Evolutionary conservation across 2,329 filamentous ascomycete species (phyloP).

Genomic region (Endothia cerciana): DNA sequence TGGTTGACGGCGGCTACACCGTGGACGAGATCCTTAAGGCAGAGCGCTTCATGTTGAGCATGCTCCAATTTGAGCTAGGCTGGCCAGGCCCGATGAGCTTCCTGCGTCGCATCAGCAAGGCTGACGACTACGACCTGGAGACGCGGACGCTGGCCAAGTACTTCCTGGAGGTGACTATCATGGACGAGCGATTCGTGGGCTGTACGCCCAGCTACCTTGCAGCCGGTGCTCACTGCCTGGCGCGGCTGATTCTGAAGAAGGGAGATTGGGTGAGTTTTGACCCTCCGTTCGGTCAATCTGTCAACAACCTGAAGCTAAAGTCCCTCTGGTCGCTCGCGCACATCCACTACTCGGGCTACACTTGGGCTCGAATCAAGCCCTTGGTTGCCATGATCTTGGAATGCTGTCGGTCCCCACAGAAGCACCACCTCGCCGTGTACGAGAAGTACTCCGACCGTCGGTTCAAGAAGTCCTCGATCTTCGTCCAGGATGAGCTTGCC

Average conservation of each 20-base stretch:
- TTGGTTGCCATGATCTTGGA: conserved; percentile 80
- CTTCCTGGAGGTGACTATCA: conserved; percentile 93
- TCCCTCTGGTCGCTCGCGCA: conserved; percentile 72
- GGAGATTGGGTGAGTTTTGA: conserved; percentile 80
- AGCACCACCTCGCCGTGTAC: conserved; percentile 84
- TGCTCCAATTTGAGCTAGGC: conserved; percentile 93
- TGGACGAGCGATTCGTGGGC: conserved; percentile 96
- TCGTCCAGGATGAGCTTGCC: conserved; percentile 75
- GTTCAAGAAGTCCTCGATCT: conserved; percentile 82
- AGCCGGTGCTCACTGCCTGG: conserved; percentile 89
- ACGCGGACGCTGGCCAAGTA: conserved; percentile 96
- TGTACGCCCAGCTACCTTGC: conserved; percentile 88
- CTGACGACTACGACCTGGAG: conserved; percentile 95
- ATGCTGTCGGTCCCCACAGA: conserved; percentile 79
- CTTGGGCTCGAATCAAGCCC: conserved; percentile 78
- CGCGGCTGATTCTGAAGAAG: conserved; percentile 85
- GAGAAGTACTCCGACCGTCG: conserved; percentile 90
- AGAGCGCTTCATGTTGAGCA: conserved; percentile 96
- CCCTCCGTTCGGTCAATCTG: conserved; percentile 1
- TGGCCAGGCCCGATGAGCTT: conserved; percentile 99
- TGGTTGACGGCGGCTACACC: conserved; percentile 92
- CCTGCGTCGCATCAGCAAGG: conserved; percentile 93
- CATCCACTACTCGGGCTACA: conserved; percentile 93
- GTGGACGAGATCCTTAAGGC: conserved; percentile 94
- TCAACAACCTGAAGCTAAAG: conserved; percentile 15